phyloP scores from a whole-genome alignment of 1,284 basidiomycete species.

The Ustilago nuda region DNA sequence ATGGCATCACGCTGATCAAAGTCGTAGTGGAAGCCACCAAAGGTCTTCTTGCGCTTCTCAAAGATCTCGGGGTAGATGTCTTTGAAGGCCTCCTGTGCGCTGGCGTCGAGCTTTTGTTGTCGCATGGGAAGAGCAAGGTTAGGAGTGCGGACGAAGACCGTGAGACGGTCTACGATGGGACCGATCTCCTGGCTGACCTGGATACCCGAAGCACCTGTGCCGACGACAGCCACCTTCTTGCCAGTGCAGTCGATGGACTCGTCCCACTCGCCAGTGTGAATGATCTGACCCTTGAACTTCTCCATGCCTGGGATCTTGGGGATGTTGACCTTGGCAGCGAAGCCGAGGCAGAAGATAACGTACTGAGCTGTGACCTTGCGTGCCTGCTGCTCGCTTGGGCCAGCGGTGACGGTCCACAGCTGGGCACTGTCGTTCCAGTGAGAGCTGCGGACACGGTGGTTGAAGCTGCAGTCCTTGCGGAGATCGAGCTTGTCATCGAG shows the following conservation, averaged over 20 bases:
- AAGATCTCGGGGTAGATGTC: constrained; percentile 55
- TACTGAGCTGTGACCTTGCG: constrained; percentile 41
- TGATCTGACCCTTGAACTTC: constrained; percentile 73
- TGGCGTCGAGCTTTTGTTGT: constrained; percentile 44
- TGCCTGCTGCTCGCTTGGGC: constrained; percentile 31
- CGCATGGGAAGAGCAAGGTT: constrained; percentile 57
- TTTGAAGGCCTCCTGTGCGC: constrained; percentile 52
- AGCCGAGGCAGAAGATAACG: constrained; percentile 55
- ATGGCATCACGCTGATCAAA: constrained; percentile 44
- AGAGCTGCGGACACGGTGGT: constrained; percentile 39
- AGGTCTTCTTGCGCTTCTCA: constrained; percentile 55
- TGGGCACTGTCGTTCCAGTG: constrained; percentile 44
- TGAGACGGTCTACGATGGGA: constrained; percentile 45
- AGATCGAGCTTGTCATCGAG: constrained; percentile 52
- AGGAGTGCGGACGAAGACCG: constrained; percentile 57
- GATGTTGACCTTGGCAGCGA: constrained; percentile 67
- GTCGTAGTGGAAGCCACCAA: constrained; percentile 57
- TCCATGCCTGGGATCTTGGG: constrained; percentile 72
- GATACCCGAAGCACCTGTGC: constrained; percentile 74
- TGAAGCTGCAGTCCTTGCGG: constrained; percentile 55
- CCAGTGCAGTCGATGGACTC: constrained; percentile 74
- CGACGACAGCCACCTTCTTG: constrained; percentile 76
- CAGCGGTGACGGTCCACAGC: constrained; percentile 46
- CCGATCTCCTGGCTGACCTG: constrained; percentile 72
- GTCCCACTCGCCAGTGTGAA: constrained; percentile 75